Evolutionary conservation across 192 early-diverging fungal genomes (phyloP), one percentile per base, ranked within the genome.

Genomic region (Oehlia diaphana): DNA sequence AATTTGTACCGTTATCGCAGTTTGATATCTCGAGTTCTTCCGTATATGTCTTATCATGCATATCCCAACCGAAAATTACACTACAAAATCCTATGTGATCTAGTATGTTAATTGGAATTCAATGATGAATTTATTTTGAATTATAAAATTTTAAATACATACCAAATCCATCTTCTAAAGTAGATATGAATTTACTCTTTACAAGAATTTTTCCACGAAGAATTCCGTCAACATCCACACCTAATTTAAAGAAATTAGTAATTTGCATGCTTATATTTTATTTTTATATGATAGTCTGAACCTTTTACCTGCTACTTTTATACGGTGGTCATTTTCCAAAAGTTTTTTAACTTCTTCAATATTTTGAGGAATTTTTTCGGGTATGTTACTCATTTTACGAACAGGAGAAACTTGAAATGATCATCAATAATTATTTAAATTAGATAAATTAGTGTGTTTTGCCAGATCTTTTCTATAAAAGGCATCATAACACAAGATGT

Each of bases 21-120:
- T 84, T 82, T n/a, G 81, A 85, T 80, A 83, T 80, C 44, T 80
- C 76, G 63, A 85, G 81, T 66, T 83, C 77, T 76, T 81, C 70
- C n/a, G 83, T 72, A 81, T 94, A 94, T 2, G 85, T 75, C 67
- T 87, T 82, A 82, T 95, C 94, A 75, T 92, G 92, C 81, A 92
- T 89, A 79, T 95, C 94, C 93, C 94, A 95, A 10, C 90, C 89
- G 82, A 92, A 94, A 37, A 93, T 84, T n/a, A 94, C 91, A 19
- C 87, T 92, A 79, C 93, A 94, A 77, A 95, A 94, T 2, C 92
- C 92, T 92, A 67, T 72, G 33, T 14, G 79, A 71, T 12, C 9
- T 8, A 37, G 26, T 16, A 21, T 58, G 53, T 58, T 21, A 58
- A 58, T 58, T 21, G 4, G 53, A 19, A 58, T 58, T 19, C 53